Base-by-base conservation (phyloP, 139 green algal genomes). In the Chlorella sp. region DNA sequence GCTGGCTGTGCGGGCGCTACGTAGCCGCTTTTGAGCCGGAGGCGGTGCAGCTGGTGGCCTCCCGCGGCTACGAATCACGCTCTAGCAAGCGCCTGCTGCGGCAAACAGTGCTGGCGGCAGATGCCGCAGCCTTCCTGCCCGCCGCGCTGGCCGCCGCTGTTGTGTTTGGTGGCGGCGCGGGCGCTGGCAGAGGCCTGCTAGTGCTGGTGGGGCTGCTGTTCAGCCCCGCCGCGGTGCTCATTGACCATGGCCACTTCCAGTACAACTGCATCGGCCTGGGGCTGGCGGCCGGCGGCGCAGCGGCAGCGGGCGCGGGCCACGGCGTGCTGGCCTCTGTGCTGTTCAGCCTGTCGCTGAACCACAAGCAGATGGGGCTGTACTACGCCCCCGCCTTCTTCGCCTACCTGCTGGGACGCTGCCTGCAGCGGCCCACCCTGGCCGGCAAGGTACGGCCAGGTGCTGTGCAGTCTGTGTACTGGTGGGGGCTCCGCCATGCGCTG, bases 191-290 rank as follows among this genome's bases (percentile, higher is more conserved):
- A 13, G 20, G 69, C 18, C 51, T 64, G 68, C 32, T 73, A 4
- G 69, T 71, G 70, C 36, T 88, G 55, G 89, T 96, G 0, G 74
- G 84, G 3, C 84, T 81, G 9, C 78, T 98, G 16, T 90, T 99
- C 36, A 93, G 98, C 84, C 97, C 97, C 7, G 93, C 91, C 1
- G 57, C 90, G 1, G 39, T 99, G 7, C 85, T 99, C 4, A 97
- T 98, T 30, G 97, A 99, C 91, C 97, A 99, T 84, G 97, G 96
- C 4, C 97, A 99, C 90, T 99, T 99, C 84, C 97, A 99, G 87
- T 99, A 98, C 90, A 99, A 99, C 89, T 92, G 89, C 90, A 97
- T 99, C 65, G 95, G 93, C 81, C 90, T 99, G 26, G 96, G 95
- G 1, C 85, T 98, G 64, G 80, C 93, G 73, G 91, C 90, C 73